Evolutionary conservation across 805 yeast species (phyloP), one percentile per base, ranked within the genome.

Genomic region (Zygosaccharomyces rouxii): DNA sequence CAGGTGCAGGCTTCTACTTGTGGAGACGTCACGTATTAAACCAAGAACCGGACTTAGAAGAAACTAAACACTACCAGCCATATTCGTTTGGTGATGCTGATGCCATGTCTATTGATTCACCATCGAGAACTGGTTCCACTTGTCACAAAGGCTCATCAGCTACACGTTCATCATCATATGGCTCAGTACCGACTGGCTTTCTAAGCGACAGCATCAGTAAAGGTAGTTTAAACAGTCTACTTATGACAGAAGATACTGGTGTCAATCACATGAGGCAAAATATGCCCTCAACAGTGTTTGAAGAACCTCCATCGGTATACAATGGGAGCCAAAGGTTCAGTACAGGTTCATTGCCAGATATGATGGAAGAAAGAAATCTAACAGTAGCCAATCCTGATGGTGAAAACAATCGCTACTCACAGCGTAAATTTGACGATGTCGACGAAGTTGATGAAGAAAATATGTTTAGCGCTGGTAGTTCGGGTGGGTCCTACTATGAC

Each of bases 291-390:
- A 51, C 54, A n/a, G 56, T 53, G 4, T 50, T 50, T 38, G 56
- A 53, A 31, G 56, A 53, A 29, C 56, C 56, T 16, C 62, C 68
- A 5, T 76, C 71, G 49, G 60, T 60, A 48, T 61, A 58, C 35
- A 55, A 52, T 28, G 82, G 81, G 14, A 71, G 79, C 42, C 71
- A 78, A 51, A 68, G 80, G 52, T 67, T 78, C 52, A 76, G 81
- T 57, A 73, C 77, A 51, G 81, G 81, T 19, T 76, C 80, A 7
- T 63, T 78, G 47, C 82, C 82, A 1, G 82, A 78, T 56, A 57
- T 58, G 47, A 52, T 53, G 49, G 52, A 56, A 43, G 77, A 77
- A 5, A 66, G 77, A 52, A 65, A 55, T 35, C 62, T 78, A 47
- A 74, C 79, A 57, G 80, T 78, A 35, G 79, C 75, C 9, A 78